phyloP scores from a whole-genome alignment of 495 filamentous ascomycete species.

The Beverwykella pulmonaria region DNA sequence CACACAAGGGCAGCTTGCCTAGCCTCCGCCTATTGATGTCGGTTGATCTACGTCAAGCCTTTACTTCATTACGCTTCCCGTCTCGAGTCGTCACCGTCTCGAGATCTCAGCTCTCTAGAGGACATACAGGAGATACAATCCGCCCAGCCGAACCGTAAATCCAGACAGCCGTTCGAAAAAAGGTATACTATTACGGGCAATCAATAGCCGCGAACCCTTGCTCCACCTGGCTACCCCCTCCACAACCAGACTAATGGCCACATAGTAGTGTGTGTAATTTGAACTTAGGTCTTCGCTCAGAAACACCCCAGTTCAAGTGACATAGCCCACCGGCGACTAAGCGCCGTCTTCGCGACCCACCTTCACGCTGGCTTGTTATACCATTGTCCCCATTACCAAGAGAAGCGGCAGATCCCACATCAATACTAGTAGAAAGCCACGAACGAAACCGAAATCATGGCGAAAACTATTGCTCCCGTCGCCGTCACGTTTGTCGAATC shows the following conservation, averaged over 20 bases:
- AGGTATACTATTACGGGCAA: conserved; percentile 44
- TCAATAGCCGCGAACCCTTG: conserved; percentile 21
- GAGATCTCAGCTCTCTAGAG: conserved; percentile 71
- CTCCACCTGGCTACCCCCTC: conserved; percentile 14
- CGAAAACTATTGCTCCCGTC: conserved; percentile 41
- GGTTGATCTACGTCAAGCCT: conserved; percentile 70
- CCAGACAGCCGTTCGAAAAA: conserved; percentile 41
- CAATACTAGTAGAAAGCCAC: conserved; percentile 38
- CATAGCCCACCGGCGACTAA: conserved; percentile 28
- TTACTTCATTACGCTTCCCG: conserved; percentile 69
- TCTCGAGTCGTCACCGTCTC: conserved; percentile 71
- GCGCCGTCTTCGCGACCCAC: conserved; percentile 17
- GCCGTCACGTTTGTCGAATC: conserved; percentile 45
- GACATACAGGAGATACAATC: conserved; percentile 66
- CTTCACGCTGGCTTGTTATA: conserved; percentile 41
- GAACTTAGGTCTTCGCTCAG: conserved; percentile 24
- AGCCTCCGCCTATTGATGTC: conserved; percentile 64
- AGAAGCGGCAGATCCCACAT: conserved; percentile 41
- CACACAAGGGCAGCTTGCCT: conserved; percentile 29
- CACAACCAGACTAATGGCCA: conserved; percentile 24
- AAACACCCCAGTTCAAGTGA: conserved; percentile 33
- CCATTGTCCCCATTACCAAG: conserved; percentile 33
- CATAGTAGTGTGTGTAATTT: conserved; percentile 29
- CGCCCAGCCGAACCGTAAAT: conserved; percentile 45
- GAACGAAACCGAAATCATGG: conserved; percentile 45